Evolutionary conservation across 2,329 filamentous ascomycete genomes (phyloP), one percentile per base, ranked within the genome.

Genomic region (Eurotiales sp.): DNA sequence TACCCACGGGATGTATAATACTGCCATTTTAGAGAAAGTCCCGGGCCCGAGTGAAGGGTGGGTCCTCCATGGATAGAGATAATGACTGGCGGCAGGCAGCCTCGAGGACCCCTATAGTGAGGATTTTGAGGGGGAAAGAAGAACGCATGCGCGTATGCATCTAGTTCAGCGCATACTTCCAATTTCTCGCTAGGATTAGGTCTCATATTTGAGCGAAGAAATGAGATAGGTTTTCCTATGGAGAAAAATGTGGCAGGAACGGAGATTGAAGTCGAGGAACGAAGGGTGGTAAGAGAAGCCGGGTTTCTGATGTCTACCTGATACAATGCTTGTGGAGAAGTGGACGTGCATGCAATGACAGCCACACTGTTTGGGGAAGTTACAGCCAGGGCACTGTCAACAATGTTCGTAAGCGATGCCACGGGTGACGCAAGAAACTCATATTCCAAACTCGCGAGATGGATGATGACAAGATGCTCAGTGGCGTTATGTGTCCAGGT

Each of bases 1-100:
- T 76, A 82, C 3, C 79, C 79, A 11, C 80, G 68, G 3, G 77
- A 76, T 0, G 78, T 81, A 57, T 74, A 80, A 58, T 77, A 81
- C 58, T 82, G 79, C 3, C 67, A 69, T 17, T 65, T 61, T 6
- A 79, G 61, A 11, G 67, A 63, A 0, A 82, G 65, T 0, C 76
- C 76, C 0, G 73, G 70, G 0, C 71, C 65, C 0, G 64, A 66
- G 47, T 74, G 70, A 1, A 64, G 63, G 0, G 74, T 81, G n/a
- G 72, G 79, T 0, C 78, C 80, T 4, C 79, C 79, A 30, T 82
- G 79, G 0, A 74, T 69, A 2, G 64, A 66, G 42, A 81, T 66
- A 21, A 82, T 74, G 1, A 80, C 64, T 1, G 79, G 77, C 1
- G 78, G 78, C 0, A 71, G 67, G 25, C 25, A 0, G 63, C 62